Evolutionary conservation across 2,329 filamentous ascomycete genomes (phyloP), one percentile per base, ranked within the genome.

Genomic region (Monosporascus sp.): DNA sequence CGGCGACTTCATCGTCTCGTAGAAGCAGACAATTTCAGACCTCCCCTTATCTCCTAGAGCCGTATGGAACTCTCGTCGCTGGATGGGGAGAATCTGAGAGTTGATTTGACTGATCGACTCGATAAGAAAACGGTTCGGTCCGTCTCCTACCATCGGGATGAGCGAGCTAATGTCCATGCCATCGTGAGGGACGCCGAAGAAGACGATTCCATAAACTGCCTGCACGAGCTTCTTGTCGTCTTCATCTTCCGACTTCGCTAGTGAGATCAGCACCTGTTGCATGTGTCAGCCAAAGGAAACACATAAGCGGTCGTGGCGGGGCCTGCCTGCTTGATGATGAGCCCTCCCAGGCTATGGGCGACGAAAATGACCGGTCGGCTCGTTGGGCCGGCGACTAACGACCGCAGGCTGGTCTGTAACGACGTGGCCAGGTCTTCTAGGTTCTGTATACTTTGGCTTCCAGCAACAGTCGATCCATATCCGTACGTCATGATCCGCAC

Each of bases 291-390:
- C 25, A 35, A 35, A 35, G 9, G 31, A 35, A 14, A 35, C 11
- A 5, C 31, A 35, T 35, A 14, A 35, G 31, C 31, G 11, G 31
- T 14, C 5, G 11, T 14, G 11, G 31, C 31, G 1, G 31, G 11
- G 5, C 31, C 9, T 35, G 31, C 9, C 31, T 35, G 31, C 31
- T 35, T 35, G 31, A 35, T 11, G 14, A 74, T 67, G 5, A 75
- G 59, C 6, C 72, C 72, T 9, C 72, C 72, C 0, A 75, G 57
- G 54, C 72, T 72, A 53, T 74, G 72, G 7, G 60, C 64, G 6
- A 74, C 62, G 35, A 74, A 70, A 14, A 74, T 65, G 25, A 73
- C 47, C 3, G 66, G 66, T 2, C 65, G 64, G 27, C 57, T 50
- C 7, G 57, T 60, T 58, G 31, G 22, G 22, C 25, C 25, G 62